These are phyloP conservation scores for Porodaedalea pini DNA, from an alignment of 1,284 basidiomycete species.

Conservation along the genomic window DNA sequence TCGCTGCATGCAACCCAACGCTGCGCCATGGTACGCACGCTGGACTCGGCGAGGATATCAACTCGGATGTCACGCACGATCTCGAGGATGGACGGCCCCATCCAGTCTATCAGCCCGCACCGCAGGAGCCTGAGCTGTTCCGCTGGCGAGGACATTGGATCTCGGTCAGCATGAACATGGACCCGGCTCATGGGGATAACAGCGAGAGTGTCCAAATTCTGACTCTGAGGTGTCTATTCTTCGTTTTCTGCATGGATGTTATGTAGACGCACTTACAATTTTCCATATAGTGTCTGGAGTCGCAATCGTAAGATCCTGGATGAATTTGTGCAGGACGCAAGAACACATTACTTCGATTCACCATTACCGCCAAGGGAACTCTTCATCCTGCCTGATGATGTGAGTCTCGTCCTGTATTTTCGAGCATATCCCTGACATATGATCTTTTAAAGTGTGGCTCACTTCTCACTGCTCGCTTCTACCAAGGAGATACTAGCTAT, in stretches of 20 bases:
- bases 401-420: background rate
- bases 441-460: conserved; percentile 10
- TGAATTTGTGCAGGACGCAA: conserved; percentile 19
- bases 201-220: conserved; percentile 1
- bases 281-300: conserved; percentile 15
- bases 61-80: background rate
- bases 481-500: conserved; percentile 14
- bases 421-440: background rate
- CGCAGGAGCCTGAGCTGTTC: conserved; percentile 14
- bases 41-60: conserved; percentile 1
- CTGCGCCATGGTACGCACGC: background rate
- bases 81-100: conserved; percentile 9
- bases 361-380: conserved; percentile 13
- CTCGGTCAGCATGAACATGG: conserved; percentile 11
- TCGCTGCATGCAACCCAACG: conserved; percentile 13
- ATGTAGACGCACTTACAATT: background rate
- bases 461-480: conserved; percentile 10
- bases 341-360: conserved; percentile 16
- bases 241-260: background rate
- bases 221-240: conserved; percentile 7
- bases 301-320: conserved; percentile 19
- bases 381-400: conserved; percentile 6
- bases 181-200: background rate
- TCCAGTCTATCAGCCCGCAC: conserved; percentile 18
- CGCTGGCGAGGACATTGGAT: conserved; percentile 16